Evolutionary conservation across 2,329 filamentous ascomycete species (phyloP), one percentile per base, ranked within the genome.

Genomic region (Alternaria sp.): DNA sequence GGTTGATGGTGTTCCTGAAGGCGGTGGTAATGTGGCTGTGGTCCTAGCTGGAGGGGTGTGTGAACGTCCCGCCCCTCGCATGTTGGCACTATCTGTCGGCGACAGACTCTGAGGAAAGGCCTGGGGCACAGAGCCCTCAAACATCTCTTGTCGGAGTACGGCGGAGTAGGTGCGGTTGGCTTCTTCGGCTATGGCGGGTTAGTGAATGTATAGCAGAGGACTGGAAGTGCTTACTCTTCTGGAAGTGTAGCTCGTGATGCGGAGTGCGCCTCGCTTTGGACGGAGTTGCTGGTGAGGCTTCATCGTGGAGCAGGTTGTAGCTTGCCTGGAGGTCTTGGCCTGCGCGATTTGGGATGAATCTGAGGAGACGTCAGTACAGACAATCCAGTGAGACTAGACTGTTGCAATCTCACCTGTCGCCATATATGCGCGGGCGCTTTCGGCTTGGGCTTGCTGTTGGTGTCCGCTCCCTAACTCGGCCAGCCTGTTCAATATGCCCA

Each of bases 271-370:
- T 94, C 62, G 91, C 88, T 77, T 90, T 92, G 5, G 93, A 95
- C 1, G 95, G 93, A 2, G 94, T 97, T 12, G 95, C 92, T 19
- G 96, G 96, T 19, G 95, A 97, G 43, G 91, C 93, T 78, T 97
- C 93, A 66, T 97, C 95, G 75, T 97, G 92, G 26, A 98, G 85
- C 59, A 98, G 84, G 77, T 90, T 97, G 81, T 96, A 98, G 80
- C 93, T 96, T 57, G 95, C 93, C 78, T 95, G 92, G 23, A 98
- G 84, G 80, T 99, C 96, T 80, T 97, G 93, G 6, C 95, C 96
- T 68, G 94, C 91, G 45, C 96, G 89, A 72, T 96, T 96, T 26
- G 96, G 96, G 70, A 99, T 98, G 78, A 99, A 99, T 73, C 96
- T 97, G 77, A 4, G 21, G 3, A 9, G 13, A 13, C 11, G 50